Percentiles rank a stretch among this genome's conserved stretches.
Conservation (phyloP, 495 filamentous ascomycete species). For the Letharia columbiana region DNA sequence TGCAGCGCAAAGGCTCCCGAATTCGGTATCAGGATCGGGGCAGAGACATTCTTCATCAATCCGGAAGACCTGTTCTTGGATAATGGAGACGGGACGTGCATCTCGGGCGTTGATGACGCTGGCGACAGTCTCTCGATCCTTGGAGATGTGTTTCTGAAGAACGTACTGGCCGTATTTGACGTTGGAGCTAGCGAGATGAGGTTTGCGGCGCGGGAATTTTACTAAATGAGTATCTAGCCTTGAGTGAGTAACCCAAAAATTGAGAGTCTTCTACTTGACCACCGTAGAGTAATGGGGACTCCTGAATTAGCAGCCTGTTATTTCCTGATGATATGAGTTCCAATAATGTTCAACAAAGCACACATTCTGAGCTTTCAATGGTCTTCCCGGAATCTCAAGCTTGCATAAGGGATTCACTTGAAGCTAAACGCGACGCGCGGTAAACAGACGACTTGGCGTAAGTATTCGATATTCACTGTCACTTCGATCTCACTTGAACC, state of each 20-base stretch:
- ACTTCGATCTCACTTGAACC: neutral
- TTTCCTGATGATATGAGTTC: neutral
- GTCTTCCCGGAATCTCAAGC: neutral
- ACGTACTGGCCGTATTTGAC: conserved; percentile 43
- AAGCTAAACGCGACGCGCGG: neutral
- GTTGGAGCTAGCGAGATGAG: conserved; percentile 30
- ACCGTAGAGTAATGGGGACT: neutral
- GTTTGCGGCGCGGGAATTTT: conserved; percentile 27
- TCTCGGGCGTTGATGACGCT: conserved; percentile 36
- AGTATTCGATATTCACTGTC: neutral
- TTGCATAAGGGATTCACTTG: neutral
- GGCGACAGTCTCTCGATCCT: conserved; percentile 45
- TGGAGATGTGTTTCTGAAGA: conserved; percentile 56
- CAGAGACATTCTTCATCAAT: conserved; percentile 44
- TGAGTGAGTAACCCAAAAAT: neutral
- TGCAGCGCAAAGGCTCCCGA: conserved; percentile 48
- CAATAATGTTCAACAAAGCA: neutral
- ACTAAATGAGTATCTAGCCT: neutral
- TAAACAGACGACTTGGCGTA: neutral
- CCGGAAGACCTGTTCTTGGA: conserved; percentile 46
- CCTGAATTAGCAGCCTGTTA: neutral
- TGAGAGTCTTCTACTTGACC: neutral
- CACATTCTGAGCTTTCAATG: neutral
- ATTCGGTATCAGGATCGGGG: conserved; percentile 44
- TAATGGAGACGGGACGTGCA: conserved; percentile 35